A percentile compares a stretch with the other conserved stretches of the same genome.
Evolutionary conservation across 192 early-diverging fungal species (phyloP).

Genomic region (Coemansia sp.): DNA sequence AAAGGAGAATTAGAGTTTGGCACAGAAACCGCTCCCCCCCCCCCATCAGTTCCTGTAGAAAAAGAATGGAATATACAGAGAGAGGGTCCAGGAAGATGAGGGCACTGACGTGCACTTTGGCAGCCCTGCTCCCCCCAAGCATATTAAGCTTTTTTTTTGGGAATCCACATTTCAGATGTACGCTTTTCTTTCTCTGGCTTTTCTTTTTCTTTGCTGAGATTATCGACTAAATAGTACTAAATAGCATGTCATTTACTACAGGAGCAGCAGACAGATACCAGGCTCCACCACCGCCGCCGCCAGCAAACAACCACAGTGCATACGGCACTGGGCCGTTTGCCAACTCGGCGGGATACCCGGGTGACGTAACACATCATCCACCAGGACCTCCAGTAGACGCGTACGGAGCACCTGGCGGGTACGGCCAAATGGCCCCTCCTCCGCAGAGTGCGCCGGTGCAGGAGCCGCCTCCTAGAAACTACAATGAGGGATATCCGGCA

Average conservation of each 20-base stretch:
- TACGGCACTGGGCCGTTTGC: neutral
- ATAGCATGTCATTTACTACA: conserved; percentile 1
- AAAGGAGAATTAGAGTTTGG: no score
- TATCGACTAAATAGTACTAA: no score
- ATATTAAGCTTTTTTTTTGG: no score
- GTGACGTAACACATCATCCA: neutral
- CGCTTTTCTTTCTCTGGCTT: conserved; percentile 3
- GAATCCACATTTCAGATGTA: no score
- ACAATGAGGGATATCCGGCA: conserved; percentile 1
- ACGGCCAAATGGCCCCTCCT: conserved; percentile 1
- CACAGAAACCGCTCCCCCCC: no score
- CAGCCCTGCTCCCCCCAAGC: no score
- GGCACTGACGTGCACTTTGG: no score
- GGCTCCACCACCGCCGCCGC: neutral
- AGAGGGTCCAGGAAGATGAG: no score
- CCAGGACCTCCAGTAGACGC: neutral
- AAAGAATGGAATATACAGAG: no score
- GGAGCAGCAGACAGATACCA: conserved; percentile 4
- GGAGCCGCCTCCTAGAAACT: neutral
- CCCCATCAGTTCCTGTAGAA: no score
- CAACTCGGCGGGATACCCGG: neutral
- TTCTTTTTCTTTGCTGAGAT: conserved; percentile 1
- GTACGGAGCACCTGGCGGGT: conserved; percentile 3
- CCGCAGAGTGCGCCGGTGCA: conserved; percentile 10
- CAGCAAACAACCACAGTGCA: neutral